These are phyloP conservation scores for Leishmania martiniquensis DNA, from an alignment of 208 protist genomes.

Conservation along the genomic window DNA sequence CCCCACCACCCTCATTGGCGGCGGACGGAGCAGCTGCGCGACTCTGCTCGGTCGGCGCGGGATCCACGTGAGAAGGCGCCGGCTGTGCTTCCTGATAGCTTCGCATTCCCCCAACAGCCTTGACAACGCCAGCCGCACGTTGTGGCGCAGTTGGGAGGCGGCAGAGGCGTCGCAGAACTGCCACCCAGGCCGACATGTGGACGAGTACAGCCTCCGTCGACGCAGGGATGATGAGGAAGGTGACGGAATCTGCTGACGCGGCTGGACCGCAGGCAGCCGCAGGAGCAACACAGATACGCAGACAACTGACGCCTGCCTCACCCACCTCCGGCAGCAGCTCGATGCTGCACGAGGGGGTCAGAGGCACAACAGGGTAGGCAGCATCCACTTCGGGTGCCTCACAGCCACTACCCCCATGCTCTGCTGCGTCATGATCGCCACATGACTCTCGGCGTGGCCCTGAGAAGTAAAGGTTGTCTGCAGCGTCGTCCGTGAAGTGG, in stretches of 20 bases:
- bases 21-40: background rate
- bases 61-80: conserved; percentile 1
- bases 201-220: background rate
- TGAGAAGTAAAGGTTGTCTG: background rate
- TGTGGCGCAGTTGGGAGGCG: background rate
- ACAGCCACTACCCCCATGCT: background rate
- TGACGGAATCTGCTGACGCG: background rate
- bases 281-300: background rate
- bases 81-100: background rate
- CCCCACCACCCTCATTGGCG: background rate
- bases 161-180: conserved; percentile 12
- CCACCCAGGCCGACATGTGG: conserved; percentile 1
- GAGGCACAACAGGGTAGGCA: conserved; percentile 6
- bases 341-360: conserved; percentile 9
- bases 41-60: background rate
- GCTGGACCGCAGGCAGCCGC: background rate
- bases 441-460: background rate
- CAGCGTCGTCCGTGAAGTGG: conserved; percentile 11
- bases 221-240: conserved; percentile 2
- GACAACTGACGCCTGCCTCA: background rate
- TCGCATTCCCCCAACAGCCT: background rate
- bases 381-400: background rate
- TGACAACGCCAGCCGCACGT: background rate
- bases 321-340: background rate
- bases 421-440: background rate